Evolutionary conservation across 176 grass and related monocot genomes (phyloP).

Genomic region (Pharus latifolius): DNA sequence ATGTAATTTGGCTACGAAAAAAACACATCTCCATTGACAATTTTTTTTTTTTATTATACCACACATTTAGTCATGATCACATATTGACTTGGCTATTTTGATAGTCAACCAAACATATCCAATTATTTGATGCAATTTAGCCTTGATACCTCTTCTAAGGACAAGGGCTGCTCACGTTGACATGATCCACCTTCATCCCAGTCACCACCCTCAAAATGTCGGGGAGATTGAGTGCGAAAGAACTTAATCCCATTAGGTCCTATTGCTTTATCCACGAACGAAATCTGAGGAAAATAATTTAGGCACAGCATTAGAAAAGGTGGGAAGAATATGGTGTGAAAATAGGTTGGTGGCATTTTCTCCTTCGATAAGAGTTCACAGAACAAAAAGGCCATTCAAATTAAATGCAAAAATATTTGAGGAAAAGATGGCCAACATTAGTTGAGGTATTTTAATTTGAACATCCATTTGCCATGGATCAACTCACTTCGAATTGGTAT

Average conservation of each 20-base stretch:
- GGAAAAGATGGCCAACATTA: background rate
- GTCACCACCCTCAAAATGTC: constrained; percentile 93
- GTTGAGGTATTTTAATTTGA: background rate
- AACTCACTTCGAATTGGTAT: background rate
- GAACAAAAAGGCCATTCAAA: background rate
- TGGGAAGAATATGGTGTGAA: background rate
- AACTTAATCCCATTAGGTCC: constrained; percentile 37
- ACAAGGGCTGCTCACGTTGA: constrained; percentile 39
- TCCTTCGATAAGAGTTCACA: background rate
- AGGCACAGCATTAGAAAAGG: background rate
- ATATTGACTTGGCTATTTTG: too few species aligned
- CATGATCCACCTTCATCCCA: constrained; percentile 85
- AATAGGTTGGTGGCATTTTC: background rate
- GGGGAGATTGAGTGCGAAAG: constrained; percentile 81
- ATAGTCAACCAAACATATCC: too few species aligned
- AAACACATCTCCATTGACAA: too few species aligned
- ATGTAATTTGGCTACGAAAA: too few species aligned
- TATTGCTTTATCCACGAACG: constrained; percentile 34
- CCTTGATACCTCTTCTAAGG: constrained; percentile 35
- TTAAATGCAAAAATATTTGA: background rate
- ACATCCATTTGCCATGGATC: background rate
- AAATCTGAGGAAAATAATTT: constrained; percentile 29
- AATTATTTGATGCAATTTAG: background rate
- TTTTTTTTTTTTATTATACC: too few species aligned
- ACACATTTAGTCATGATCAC: too few species aligned